Base-by-base conservation (phyloP, 2,329 filamentous ascomycete genomes). In the Penicillium sp. region DNA sequence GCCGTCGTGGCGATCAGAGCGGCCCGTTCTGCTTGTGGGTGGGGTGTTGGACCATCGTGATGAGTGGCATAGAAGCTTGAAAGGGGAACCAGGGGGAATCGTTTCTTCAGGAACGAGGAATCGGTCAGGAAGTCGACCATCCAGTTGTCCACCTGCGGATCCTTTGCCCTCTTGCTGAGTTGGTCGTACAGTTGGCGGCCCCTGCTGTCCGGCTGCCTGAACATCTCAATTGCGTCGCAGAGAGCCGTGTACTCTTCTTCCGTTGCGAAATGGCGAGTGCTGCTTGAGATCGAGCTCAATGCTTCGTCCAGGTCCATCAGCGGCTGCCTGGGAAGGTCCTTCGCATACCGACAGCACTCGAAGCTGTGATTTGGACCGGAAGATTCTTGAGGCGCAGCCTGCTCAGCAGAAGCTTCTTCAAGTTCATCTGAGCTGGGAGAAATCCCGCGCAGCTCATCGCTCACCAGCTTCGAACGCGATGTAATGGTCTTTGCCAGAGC, bases 61-160 rank as follows among this genome's bases (percentile, higher is more conserved):
- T 52, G 49, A 11, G 49, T 52, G 5, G 49, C 49, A 15, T 39
- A 52, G 49, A 52, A 52, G 35, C 49, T 52, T 17, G 35, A 38
- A 1, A 52, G 49, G 15, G 49, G 49, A 1, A 38, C 49, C 49
- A 52, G 5, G 17, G 49, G 35, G 49, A 52, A 52, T n/a, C 49
- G 49, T 10, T 38, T 52, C 49, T 25, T 52, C 35, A 52, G 49
- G 49, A 52, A 52, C 15, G 37, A 8, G 11, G 49, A 35, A 25
- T 52, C 49, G 10, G 49, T 52, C 14, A 52, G 14, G 35, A 52
- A 38, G 35, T 52, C 35, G 49, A 38, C 49, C 49, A 52, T 52
- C 49, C 49, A 52, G 49, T 52, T 52, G 49, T 52, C 49, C 14
- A 52, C 49, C 6, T 52, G 20, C 5, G 49, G 49, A 39, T 52